Percentiles rank a stretch among this genome's conserved stretches.
phyloP scores from a whole-genome alignment of 495 filamentous ascomycete genomes.

The Aspergillus ellipticus region DNA sequence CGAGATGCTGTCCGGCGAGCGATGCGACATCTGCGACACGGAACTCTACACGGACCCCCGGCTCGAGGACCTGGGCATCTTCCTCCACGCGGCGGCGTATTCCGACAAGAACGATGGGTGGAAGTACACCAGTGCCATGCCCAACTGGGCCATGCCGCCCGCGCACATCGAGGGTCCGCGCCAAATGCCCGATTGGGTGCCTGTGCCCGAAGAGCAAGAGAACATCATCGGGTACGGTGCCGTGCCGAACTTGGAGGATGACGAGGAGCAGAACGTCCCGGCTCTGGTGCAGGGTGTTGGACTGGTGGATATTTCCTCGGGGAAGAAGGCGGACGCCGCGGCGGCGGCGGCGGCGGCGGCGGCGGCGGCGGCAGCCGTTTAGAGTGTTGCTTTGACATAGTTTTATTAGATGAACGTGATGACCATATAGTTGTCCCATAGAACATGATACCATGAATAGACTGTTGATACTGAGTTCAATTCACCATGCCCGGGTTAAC shows the following conservation, averaged over 20 bases:
- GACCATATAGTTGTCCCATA: no score
- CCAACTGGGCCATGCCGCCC: slow-evolving; percentile 82
- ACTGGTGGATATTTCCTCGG: slow-evolving; percentile 19
- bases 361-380: slow-evolving; percentile 74
- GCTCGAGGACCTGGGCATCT: slow-evolving; percentile 83
- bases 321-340: slow-evolving; percentile 69
- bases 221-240: slow-evolving; percentile 34
- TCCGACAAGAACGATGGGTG: slow-evolving; percentile 75
- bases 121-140: slow-evolving; percentile 82
- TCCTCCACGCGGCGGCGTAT: slow-evolving; percentile 87
- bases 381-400: slow-evolving; percentile 50
- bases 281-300: slow-evolving; percentile 21
- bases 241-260: slow-evolving; percentile 25
- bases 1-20: slow-evolving; percentile 84
- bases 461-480: no score
- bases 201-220: slow-evolving; percentile 33
- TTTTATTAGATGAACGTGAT: slow-evolving; percentile 40
- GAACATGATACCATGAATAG: no score
- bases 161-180: slow-evolving; percentile 54
- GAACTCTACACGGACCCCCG: slow-evolving; percentile 91
- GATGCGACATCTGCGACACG: slow-evolving; percentile 77
- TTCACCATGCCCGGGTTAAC: no score
- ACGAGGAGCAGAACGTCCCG: background rate
- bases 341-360: slow-evolving; percentile 79
- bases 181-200: slow-evolving; percentile 45